Base-by-base conservation (phyloP, 208 protist genomes). In the Kentomonas sorsogonicus region DNA sequence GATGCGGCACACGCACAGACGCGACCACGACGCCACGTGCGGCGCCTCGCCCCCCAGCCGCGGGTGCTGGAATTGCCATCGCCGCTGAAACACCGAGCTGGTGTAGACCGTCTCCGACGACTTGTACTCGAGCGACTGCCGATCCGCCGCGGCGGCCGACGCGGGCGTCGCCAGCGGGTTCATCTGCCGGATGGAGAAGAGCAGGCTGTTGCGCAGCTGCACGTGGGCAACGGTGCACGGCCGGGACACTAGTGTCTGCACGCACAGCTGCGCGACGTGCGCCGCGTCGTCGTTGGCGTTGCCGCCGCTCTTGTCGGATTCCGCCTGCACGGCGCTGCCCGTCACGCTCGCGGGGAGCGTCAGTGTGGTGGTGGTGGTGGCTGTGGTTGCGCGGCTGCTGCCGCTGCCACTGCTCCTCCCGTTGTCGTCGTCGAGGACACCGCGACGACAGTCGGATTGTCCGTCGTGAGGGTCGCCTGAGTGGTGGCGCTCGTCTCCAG, bases 161-260 rank as follows among this genome's bases (percentile, higher is more conserved):
- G 31, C 53, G 22, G 61, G 27, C 36, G 69, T 31, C 0, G 56
- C 53, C 9, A 90, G 74, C 3, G 83, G 79, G 52, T 79, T 71
- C 38, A 78, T 79, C 6, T 79, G 82, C 51, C 79, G 70, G 43
- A 93, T 83, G 1, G 81, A 76, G 52, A 93, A 93, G 38, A 93
- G 66, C 3, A 86, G 60, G 23, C 74, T 74, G 60, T 81, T 83
- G 29, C 77, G 73, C 54, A 93, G 73, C 67, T 88, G 82, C 34
- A 93, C 66, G 55, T 85, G 77, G 18, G 72, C 83, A 3, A 87
- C 71, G 13, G 63, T 67, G 23, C 65, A 58, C 1, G 46, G 1
- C 13, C 34, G 25, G 18, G 31, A 13, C 27, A 16, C 61, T 16
- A 23, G 13, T 16, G 40, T 2, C 27, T 16, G 36, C 25, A 56